These are phyloP conservation scores for Clarireedia monteithiana DNA, from an alignment of 2,329 filamentous ascomycete species.

Conservation along the genomic window DNA sequence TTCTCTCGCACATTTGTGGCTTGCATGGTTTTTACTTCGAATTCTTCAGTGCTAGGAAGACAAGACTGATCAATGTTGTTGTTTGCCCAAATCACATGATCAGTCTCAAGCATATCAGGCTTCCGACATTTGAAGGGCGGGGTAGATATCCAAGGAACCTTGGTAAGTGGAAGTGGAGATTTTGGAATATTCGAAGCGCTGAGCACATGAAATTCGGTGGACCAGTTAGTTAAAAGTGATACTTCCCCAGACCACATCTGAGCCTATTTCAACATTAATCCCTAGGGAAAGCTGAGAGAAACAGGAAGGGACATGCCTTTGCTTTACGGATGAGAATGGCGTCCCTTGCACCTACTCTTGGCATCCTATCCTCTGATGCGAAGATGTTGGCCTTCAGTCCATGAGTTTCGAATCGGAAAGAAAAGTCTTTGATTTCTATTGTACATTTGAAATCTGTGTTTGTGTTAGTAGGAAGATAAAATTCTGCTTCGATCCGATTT, in stretches of 20 bases:
- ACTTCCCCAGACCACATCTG: slow-evolving; percentile 31
- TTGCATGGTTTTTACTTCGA: slow-evolving; percentile 31
- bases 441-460: slow-evolving; percentile 50
- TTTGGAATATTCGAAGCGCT: slow-evolving; percentile 33
- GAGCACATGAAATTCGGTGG: slow-evolving; percentile 41
- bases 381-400: slow-evolving; percentile 52
- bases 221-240: slow-evolving; percentile 38
- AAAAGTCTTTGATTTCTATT: slow-evolving; percentile 53
- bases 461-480: not conserved
- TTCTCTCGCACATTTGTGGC: slow-evolving; percentile 45
- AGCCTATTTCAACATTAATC: slow-evolving; percentile 28
- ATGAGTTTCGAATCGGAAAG: slow-evolving; percentile 35
- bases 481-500: not conserved
- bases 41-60: slow-evolving; percentile 38
- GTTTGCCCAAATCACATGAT: slow-evolving; percentile 42
- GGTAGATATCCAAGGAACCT: slow-evolving; percentile 15
- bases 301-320: slow-evolving; percentile 32
- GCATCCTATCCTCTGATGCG: slow-evolving; percentile 41
- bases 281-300: not conserved
- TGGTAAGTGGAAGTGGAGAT: not conserved
- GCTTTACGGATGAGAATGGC: slow-evolving; percentile 54
- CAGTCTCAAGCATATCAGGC: slow-evolving; percentile 17
- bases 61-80: slow-evolving; percentile 36
- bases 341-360: slow-evolving; percentile 45
- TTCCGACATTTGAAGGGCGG: slow-evolving; percentile 6